Evolutionary conservation across 148 eudicot species (phyloP), one percentile per base, ranked within the genome.

Genomic region (Dianthus caryophyllus): DNA sequence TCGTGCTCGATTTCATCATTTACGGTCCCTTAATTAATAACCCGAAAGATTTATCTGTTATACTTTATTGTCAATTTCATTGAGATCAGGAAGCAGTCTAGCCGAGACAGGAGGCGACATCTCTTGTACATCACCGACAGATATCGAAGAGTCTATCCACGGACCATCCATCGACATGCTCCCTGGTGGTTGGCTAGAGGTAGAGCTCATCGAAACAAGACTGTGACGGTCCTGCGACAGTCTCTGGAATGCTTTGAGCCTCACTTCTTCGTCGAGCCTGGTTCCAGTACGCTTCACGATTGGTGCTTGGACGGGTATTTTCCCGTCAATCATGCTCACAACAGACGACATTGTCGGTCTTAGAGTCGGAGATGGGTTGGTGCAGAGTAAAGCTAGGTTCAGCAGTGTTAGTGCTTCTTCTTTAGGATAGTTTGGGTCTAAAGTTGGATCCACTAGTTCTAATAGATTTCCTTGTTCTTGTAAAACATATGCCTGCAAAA

Each of bases 401-500:
- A 89, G 49, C 77, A 89, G 75, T 41, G 51, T 63, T 67, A 61
- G 13, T 9, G 76, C 97, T 74, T 90, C 97, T 50, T 84, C 77
- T 68, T 80, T 13, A 0, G 84, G 71, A 80, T 85, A 93, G 13
- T 65, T 69, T 61, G 79, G 47, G 36, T 85, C 91, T 2, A 93
- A 80, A 47, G 25, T 51, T 0, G 96, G 95, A 61, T 93, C 96
- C 70, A 93, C 82, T 2, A 93, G 89, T 6, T 89, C 91, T 27
- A 89, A 49, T 15, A 93, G 89, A 72, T 74, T 84, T 15, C 96
- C 98, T 61, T 87, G 94, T 69, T 89, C 91, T 82, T 89, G 88
- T 66, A 89, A 79, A 20, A 93, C 91, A 68, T 83, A 87, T 1
- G 98, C 98, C 98, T 92, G 48, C 68, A 65, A 10, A 68, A 4